Conservation (phyloP, 768 basidiomycete species). For the Psilocybe subaeruginosa region DNA sequence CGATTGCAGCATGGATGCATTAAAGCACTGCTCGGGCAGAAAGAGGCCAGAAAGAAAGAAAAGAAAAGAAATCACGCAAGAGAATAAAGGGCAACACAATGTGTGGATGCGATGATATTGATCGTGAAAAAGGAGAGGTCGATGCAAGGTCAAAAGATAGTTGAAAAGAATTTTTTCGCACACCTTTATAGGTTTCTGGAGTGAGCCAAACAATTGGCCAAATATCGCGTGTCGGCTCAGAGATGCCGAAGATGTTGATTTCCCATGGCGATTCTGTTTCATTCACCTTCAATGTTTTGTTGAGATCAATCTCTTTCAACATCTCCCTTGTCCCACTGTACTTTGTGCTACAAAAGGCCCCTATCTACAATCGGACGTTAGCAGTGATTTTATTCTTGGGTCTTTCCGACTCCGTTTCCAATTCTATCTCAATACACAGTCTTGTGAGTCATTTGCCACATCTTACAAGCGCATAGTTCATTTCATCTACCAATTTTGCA, state of each 20-base stretch:
- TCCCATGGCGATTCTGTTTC: not conserved
- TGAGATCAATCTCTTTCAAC: not conserved
- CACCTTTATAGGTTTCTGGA: not conserved
- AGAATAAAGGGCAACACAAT: constrained; percentile 2
- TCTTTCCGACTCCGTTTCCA: no score
- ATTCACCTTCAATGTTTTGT: not conserved
- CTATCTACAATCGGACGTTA: not conserved
- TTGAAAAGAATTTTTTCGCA: constrained; percentile 1
- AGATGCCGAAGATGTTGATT: constrained; percentile 2
- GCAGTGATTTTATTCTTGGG: not conserved
- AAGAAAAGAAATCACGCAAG: constrained; percentile 8
- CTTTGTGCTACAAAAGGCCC: not conserved
- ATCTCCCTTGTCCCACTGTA: not conserved
- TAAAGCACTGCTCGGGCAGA: constrained; percentile 76
- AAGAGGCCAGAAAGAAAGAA: constrained; percentile 49
- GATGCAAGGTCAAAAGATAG: not conserved
- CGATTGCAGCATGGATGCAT: constrained; percentile 66
- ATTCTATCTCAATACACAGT: no score
- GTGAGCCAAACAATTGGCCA: constrained; percentile 21
- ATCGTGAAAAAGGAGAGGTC: not conserved
- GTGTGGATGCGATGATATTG: not conserved
- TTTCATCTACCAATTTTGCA: not conserved
- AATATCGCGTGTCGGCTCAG: constrained; percentile 24
- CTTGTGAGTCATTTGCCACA: not conserved
- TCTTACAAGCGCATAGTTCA: not conserved